A percentile compares a stretch with the other conserved stretches of the same genome.
These are phyloP conservation scores for Fusarium vanettenii DNA, from an alignment of 2,329 filamentous ascomycete genomes.

Conservation along the genomic window DNA sequence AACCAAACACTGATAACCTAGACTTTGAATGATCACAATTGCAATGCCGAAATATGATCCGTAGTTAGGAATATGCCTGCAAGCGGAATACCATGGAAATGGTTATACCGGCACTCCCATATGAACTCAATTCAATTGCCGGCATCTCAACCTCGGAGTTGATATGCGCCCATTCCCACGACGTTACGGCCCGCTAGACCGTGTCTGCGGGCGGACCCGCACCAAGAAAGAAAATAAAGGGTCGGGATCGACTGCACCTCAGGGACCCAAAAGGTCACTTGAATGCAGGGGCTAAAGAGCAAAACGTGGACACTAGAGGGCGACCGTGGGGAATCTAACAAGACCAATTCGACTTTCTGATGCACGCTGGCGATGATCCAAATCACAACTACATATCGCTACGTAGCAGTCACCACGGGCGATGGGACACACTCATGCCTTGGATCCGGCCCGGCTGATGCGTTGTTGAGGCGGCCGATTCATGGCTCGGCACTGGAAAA, in stretches of 20 bases:
- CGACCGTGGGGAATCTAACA: not conserved
- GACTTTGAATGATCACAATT: not conserved
- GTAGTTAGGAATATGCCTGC: not conserved
- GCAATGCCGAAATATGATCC: not conserved
- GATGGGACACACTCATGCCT: not conserved
- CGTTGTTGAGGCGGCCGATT: not conserved
- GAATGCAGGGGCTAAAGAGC: not conserved
- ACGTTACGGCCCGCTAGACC: not conserved
- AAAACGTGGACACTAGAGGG: not conserved
- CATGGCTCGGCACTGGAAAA: not conserved
- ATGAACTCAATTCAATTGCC: not conserved
- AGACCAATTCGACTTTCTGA: not conserved
- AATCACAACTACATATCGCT: slow-evolving; percentile 16
- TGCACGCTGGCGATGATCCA: slow-evolving; percentile 21
- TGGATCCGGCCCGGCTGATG: not conserved
- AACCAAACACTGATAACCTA: not conserved
- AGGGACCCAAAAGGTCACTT: not conserved
- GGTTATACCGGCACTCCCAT: not conserved
- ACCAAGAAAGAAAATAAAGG: not conserved
- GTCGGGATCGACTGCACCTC: not conserved
- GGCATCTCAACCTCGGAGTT: not conserved
- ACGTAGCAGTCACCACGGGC: not conserved
- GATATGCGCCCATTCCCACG: not conserved
- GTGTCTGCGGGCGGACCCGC: not conserved
- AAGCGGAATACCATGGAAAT: not conserved